Percentiles rank a stretch among this genome's conserved stretches.
Evolutionary conservation across 2,329 filamentous ascomycete genomes (phyloP).

Genomic region (Trichoderma simmonsii): DNA sequence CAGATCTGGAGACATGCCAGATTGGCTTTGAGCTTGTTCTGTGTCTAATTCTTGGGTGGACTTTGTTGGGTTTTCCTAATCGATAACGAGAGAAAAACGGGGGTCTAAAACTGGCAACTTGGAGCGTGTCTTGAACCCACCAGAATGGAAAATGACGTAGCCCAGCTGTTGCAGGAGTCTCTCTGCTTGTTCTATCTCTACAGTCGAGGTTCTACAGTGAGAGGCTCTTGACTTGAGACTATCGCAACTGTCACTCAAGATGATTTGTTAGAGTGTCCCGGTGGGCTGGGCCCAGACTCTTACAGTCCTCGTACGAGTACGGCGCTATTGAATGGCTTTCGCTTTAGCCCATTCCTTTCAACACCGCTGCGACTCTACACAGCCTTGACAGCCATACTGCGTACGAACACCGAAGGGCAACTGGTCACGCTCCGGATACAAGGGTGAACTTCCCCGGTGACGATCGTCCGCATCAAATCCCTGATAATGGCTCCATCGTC

Average conservation of each 20-base stretch:
- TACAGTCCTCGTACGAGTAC: not conserved
- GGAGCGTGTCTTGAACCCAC: not conserved
- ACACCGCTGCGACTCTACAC: not conserved
- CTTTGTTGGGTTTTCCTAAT: not conserved
- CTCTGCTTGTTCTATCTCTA: not conserved
- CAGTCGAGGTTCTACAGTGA: not conserved
- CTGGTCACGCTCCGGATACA: not conserved
- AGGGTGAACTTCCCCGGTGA: not conserved
- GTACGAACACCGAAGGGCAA: not conserved
- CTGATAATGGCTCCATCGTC: not conserved
- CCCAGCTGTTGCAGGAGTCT: not conserved
- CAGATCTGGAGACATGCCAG: too few species aligned
- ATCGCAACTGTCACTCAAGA: not conserved
- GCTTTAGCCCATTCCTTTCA: not conserved
- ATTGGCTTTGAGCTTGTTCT: not conserved
- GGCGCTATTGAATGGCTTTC: not conserved
- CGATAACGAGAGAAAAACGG: not conserved
- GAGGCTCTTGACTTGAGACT: not conserved
- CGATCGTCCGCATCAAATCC: not conserved
- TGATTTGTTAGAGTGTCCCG: not conserved
- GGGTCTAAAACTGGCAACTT: not conserved
- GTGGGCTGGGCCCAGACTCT: not conserved
- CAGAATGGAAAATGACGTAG: not conserved
- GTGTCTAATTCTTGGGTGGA: not conserved
- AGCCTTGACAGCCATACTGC: not conserved